Base-by-base conservation (phyloP, 306 rosid genomes). In the Cucurbita ficifolia region DNA sequence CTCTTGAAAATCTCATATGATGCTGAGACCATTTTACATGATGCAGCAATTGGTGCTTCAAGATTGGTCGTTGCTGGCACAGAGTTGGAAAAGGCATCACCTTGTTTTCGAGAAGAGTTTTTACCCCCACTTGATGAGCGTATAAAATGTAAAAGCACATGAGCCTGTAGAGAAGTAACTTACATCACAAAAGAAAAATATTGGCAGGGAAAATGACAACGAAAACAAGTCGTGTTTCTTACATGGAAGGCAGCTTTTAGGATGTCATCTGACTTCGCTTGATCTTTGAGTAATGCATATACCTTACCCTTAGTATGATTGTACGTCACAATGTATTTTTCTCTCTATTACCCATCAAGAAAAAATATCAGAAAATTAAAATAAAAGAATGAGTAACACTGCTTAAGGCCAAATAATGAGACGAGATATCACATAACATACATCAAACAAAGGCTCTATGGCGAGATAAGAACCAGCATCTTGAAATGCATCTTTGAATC, bases 211-310 rank as follows among this genome's bases (percentile, higher is more conserved):
- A 29, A 5, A 70, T 39, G 16, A 72, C 50, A 50, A 21, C 7
- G 48, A 18, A 81, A 68, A 79, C 5, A 33, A 76, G 75, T 38
- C 40, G 72, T 74, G 45, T 81, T 75, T 84, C 97, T 88, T 87
- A 94, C 99, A 18, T 94, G 99, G 76, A 91, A 94, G 70, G 97
- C 92, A 10, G 99, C 99, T 84, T 91, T 94, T 50, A 94, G 79
- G 80, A 94, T 94, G 87, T 94, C 99, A 39, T 94, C 99, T 9
- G 99, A 83, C 89, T 88, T 91, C 0, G 99, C 99, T 85, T 89
- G 88, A 79, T 89, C 96, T 83, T 94, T 94, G 55, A 94, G 91
- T 81, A 94, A 88, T 39, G 99, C 99, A 79, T 91, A 89, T 75
- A 91, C 92, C 82, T 91, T 91, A 70, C 81, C 83, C 80, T 88